Evolutionary conservation across 306 rosid genomes (phyloP), one percentile per base, ranked within the genome.

Genomic region (Sophora flavescens): DNA sequence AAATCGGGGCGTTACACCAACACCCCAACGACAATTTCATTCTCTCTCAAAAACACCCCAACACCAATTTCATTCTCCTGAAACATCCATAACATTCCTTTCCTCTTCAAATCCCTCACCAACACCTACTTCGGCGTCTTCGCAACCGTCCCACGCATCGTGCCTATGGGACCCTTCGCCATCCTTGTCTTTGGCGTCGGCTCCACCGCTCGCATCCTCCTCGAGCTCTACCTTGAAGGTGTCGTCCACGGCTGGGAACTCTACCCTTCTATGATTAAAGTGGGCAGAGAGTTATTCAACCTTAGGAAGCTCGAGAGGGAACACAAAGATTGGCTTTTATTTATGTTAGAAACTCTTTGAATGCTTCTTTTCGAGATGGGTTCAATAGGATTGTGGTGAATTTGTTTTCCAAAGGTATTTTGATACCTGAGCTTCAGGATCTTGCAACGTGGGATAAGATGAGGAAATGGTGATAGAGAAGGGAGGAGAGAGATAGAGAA

Each of bases 171-270:
- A 3, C 97, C 98, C 8, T 0, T 95, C 57, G 97, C 80, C 2
- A 63, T 95, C 63, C 96, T 95, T 26, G 98, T 97, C 41, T 92
- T 95, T 67, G 92, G 98, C 8, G 97, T 93, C 0, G 98, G 93
- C 12, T 84, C 98, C 11, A 86, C 96, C 0, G 93, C 97, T 1
- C 88, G 93, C 14, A 30, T 81, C 35, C 38, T 89, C 26, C 96
- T 95, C 4, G 79, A 86, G 8, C 57, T 88, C 42, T 88, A 90
- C 80, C 92, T 96, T 0, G 63, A 85, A 8, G 85, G 54, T 8
- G 78, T 68, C 32, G 36, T 95, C 70, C 97, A 88, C 57, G 96
- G 91, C 7, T 95, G 98, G 98, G 98, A 95, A 83, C 86, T 95
- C 6, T 96, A 92, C 67, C 91, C 93, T 4, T 82, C 96, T 35